Evolutionary conservation across 257 asterid species (phyloP).

Genomic region (Oldenlandia corymbosa): DNA sequence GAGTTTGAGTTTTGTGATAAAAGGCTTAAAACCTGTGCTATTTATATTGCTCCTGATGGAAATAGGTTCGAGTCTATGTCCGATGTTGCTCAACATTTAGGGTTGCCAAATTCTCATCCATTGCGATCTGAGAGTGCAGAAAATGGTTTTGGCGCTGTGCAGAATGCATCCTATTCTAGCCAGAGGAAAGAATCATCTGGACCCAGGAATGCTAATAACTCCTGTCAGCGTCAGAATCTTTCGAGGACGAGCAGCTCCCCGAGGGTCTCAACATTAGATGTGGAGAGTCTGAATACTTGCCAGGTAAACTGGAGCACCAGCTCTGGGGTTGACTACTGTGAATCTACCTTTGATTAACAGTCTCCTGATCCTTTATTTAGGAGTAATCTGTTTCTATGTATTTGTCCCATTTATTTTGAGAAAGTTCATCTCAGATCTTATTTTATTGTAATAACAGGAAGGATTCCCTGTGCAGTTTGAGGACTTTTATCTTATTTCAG

Average conservation of each 20-base stretch:
- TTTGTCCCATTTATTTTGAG: neutral
- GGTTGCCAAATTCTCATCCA: conserved; percentile 38
- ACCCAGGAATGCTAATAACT: conserved; percentile 24
- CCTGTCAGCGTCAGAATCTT: conserved; percentile 35
- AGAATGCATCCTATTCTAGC: conserved; percentile 27
- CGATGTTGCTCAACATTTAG: conserved; percentile 71
- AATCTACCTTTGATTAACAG: neutral
- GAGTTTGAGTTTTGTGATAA: conserved; percentile 55
- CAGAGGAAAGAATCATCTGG: conserved; percentile 41
- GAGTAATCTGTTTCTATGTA: neutral
- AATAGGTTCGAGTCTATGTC: conserved; percentile 57
- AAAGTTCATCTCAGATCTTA: conserved; percentile 5
- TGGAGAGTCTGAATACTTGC: conserved; percentile 9
- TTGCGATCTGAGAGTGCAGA: conserved; percentile 34
- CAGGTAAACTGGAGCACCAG: conserved; percentile 15
- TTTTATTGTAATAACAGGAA: conserved; percentile 46
- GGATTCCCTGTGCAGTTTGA: conserved; percentile 83
- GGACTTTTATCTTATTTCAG: conserved; percentile 73
- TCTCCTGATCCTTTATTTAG: neutral
- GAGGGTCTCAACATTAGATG: conserved; percentile 19
- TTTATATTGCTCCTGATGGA: conserved; percentile 70
- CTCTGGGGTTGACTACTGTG: neutral
- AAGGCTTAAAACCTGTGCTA: conserved; percentile 48
- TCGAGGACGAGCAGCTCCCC: conserved; percentile 32
- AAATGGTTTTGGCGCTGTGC: conserved; percentile 27